Evolutionary conservation across 768 basidiomycete genomes (phyloP), one percentile per base, ranked within the genome.

Genomic region (Infundibulicybe gibba): DNA sequence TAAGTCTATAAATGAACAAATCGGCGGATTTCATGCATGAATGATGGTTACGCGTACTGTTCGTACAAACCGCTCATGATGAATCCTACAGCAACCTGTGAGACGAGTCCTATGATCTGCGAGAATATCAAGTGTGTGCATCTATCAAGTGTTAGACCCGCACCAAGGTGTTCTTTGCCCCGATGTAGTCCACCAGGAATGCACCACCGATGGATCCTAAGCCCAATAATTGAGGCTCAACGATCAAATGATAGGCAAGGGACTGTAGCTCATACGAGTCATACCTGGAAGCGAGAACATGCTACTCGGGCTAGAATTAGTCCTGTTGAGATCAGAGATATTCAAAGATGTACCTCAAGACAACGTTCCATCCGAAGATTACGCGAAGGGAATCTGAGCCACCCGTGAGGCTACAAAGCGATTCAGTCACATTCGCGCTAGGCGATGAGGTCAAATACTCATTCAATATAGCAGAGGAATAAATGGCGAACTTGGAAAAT

Each of bases 21-120:
- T 25, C 25, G 25, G 25, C 25, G 25, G 25, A n/a, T 6, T n/a
- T 50, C 1, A 50, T 10, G 3, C 17, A 41, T 15, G 15, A 2
- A 20, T 12, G 1, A 15, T 2, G 16, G 14, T 10, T 19, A n/a
- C n/a, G n/a, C 71, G 34, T 49, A 79, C 64, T 71, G 66, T n/a
- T 48, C 54, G 64, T 94, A 97, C 16, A 81, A 66, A 0, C 90
- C 94, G 49, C 87, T 88, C 85, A 97, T 90, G 62, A 90, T 77
- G 66, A 95, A 97, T 3, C 94, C 90, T 40, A 89, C 67, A 47
- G 87, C 38, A 2, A 86, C 81, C 60, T 90, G 89, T 15, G 64
- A 54, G 15, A 89, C 44, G n/a, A 90, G 74, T 39, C 89, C 87
- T 15, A 58, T 49, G 49, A 90, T 88, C 85, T 87, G 52, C 20